These are phyloP conservation scores for Liquidambar formosana DNA, from an alignment of 164 flowering plant species.

Conservation along the genomic window DNA sequence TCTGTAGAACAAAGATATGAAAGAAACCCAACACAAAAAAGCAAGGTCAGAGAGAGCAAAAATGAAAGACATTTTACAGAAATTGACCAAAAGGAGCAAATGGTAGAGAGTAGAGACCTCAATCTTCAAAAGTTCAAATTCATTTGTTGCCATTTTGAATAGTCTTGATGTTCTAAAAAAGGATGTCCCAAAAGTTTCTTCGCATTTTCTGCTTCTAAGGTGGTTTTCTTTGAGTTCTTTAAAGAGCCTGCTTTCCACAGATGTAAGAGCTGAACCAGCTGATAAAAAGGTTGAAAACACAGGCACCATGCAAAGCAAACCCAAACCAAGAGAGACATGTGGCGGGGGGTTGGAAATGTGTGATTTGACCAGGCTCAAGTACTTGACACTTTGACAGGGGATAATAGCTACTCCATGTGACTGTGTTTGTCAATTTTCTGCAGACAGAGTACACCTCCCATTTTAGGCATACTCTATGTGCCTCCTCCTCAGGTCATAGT, in stretches of 20 bases:
- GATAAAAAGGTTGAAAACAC: too few species aligned
- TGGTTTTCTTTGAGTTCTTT: background rate
- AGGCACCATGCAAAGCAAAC: too few species aligned
- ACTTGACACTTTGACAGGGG: too few species aligned
- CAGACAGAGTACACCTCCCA: too few species aligned
- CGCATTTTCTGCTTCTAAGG: background rate
- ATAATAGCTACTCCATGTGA: too few species aligned
- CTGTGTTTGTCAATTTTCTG: too few species aligned
- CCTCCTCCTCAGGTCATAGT: too few species aligned
- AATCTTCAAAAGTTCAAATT: background rate
- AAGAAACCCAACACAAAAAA: background rate
- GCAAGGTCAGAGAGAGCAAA: background rate
- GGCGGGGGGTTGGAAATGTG: too few species aligned
- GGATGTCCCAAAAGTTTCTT: background rate
- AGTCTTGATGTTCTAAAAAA: background rate
- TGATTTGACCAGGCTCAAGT: too few species aligned
- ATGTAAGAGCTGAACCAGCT: too few species aligned
- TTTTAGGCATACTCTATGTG: too few species aligned
- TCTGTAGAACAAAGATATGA: conserved; percentile 16
- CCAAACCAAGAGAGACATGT: too few species aligned
- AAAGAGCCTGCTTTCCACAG: background rate
- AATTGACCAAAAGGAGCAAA: background rate
- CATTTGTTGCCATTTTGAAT: conserved; percentile 9
- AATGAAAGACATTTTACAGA: background rate
- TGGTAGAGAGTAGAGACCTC: background rate